Evolutionary conservation across 2,329 filamentous ascomycete species (phyloP), one percentile per base, ranked within the genome.

Genomic region (Exophiala sp.): DNA sequence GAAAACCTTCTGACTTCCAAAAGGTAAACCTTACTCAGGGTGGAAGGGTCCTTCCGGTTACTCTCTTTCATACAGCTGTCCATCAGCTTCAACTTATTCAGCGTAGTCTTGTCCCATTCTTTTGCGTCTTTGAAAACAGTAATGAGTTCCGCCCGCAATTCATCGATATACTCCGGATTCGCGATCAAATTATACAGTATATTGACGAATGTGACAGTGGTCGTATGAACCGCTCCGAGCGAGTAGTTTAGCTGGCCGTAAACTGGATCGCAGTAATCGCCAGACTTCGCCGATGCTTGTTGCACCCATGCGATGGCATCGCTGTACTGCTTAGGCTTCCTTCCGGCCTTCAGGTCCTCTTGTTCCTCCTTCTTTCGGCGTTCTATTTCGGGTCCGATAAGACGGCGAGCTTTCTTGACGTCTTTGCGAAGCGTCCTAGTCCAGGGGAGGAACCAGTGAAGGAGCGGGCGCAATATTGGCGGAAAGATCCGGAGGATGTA

Each of bases 171-270:
- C 23, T 80, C 72, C 0, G 76, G 77, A 27, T 74, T 63, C 2
- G 73, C 68, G 0, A 72, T 72, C 2, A 83, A 61, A 49, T 77
- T 73, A 58, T 76, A 79, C 41, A 82, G 69, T 48, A 73, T 50
- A 8, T 48, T 7, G 7, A 18, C 5, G 18, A 48, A 22, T 8
- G 16, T 34, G 8, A 14, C 16, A n/a, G 23, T 16, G 19, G 23
- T 48, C 3, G 46, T 48, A 24, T 48, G 46, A 43, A 48, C 30
- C 7, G 46, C 46, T n/a, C 32, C 32, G 10, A 27, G 24, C 24
- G 24, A 27, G 24, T 27, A 27, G 24, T 27, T 27, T 10, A 27
- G 24, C 24, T 27, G 24, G 24, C 24, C 24, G 24, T 27, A 27
- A 27, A 27, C 10, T 27, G 24, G 24, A 27, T 27, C 24, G 24